A percentile compares a stretch with the other conserved stretches of the same genome.
phyloP scores from a whole-genome alignment of 176 grass and related monocot species.

The Cenchrus purpureus region DNA sequence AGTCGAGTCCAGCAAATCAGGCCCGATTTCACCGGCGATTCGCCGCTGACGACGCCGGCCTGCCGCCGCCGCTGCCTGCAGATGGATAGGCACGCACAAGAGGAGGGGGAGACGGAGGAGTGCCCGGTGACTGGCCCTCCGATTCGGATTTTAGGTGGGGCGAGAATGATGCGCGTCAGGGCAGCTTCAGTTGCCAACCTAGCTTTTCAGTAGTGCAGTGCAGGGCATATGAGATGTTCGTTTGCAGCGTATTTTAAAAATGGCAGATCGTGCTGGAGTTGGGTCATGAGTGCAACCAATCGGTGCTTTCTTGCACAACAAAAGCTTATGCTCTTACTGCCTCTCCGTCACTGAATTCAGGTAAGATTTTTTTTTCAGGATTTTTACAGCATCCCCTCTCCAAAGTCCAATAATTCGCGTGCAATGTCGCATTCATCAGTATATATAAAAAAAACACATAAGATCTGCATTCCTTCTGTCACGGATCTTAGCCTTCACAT shows the following conservation, averaged over 20 bases:
- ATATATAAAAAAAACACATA: no score
- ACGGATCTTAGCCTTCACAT: no score
- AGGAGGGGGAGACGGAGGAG: slow-evolving; percentile 11
- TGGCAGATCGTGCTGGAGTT: not conserved
- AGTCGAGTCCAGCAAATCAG: slow-evolving; percentile 21
- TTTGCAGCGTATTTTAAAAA: not conserved
- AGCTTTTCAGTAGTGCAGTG: not conserved
- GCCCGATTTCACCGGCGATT: slow-evolving; percentile 29
- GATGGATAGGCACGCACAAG: slow-evolving; percentile 39
- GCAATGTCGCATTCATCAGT: no score
- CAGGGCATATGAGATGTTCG: not conserved
- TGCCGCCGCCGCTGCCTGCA: not conserved
- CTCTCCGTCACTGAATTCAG: not conserved
- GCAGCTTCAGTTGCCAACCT: not conserved
- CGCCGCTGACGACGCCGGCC: slow-evolving; percentile 25
- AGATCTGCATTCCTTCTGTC: no score
- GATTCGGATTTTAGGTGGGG: slow-evolving; percentile 37
- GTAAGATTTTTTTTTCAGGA: not conserved
- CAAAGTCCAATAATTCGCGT: not conserved
- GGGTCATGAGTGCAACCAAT: not conserved
- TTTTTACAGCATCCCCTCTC: not conserved
- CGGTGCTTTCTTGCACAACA: not conserved
- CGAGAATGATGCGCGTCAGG: slow-evolving; percentile 27
- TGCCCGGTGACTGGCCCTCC: slow-evolving; percentile 39
- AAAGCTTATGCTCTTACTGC: not conserved